Evolutionary conservation across 2,329 filamentous ascomycete species (phyloP), one percentile per base, ranked within the genome.

Genomic region (Aspergillus sp.): DNA sequence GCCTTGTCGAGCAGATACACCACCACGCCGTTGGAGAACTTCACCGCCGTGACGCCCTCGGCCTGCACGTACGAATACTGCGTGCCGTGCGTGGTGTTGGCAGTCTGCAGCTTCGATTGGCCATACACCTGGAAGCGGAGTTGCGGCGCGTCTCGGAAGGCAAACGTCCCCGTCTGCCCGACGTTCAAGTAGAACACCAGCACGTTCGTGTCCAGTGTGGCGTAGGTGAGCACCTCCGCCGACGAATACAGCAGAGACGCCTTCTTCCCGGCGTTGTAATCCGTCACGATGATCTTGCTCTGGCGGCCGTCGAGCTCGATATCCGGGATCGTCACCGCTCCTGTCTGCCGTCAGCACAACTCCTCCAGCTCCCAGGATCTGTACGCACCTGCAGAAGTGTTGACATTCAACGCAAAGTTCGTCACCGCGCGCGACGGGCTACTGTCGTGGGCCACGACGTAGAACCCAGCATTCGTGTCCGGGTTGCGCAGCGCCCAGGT

Each of bases 401-500:
- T 71, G 14, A 81, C 71, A 41, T 71, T 75, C 5, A 78, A 71
- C 1, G 75, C 69, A 49, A 82, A 81, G 0, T 73, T 71, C 0
- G 77, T 72, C 2, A 77, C 72, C 3, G 65, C 69, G 32, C 64
- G 69, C 4, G 79, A 80, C 5, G 70, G 67, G 3, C 78, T 78
- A 21, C 62, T 72, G 16, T 68, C 68, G 48, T 83, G 79, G 17
- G 78, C 73, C 1, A 79, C 65, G 20, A 79, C 71, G 53, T 80
- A 81, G 55, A 83, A 84, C 0, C 76, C 75, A 2, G 78, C 74
- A 36, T 74, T 53, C 0, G 77, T 77, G 32, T 79, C 72, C 1
- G 78, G 78, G 50, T 81, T 83, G 23, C 74, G 72, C 29, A 83
- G 66, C 9, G 77, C 75, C 78, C 79, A 81, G 1, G 77, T 81